Percentiles rank a stretch among this genome's conserved stretches.
Evolutionary conservation across 2,329 filamentous ascomycete species (phyloP).

Genomic region (Mariannaea sp.): DNA sequence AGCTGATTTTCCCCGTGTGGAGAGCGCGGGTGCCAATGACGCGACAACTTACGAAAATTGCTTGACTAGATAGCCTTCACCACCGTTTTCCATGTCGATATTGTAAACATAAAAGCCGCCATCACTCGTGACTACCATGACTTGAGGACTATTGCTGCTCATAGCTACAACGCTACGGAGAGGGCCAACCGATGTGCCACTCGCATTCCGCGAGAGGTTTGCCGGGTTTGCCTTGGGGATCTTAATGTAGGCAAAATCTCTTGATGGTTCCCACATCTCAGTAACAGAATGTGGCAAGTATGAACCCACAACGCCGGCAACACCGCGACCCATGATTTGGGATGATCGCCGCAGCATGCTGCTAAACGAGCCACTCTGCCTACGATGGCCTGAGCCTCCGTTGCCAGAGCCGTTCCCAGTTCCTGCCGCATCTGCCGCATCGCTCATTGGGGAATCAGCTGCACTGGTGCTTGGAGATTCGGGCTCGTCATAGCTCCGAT

Average conservation of each 20-base stretch:
- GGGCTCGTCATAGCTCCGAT: constrained; percentile 55
- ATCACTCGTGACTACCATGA: constrained; percentile 98
- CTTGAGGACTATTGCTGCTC: constrained; percentile 90
- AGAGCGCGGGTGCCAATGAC: not conserved
- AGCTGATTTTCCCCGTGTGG: not conserved
- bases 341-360: constrained; percentile 93
- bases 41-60: constrained; percentile 81
- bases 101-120: constrained; percentile 94
- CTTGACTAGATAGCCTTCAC: constrained; percentile 88
- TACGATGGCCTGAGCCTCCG: constrained; percentile 44
- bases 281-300: constrained; percentile 93
- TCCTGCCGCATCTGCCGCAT: constrained; percentile 48
- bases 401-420: constrained; percentile 36
- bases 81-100: constrained; percentile 91
- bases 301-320: constrained; percentile 86
- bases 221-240: constrained; percentile 66
- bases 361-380: constrained; percentile 78
- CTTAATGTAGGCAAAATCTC: constrained; percentile 97
- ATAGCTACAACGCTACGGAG: constrained; percentile 94
- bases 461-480: constrained; percentile 50
- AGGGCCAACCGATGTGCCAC: constrained; percentile 51
- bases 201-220: constrained; percentile 30
- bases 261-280: constrained; percentile 94
- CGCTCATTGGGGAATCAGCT: constrained; percentile 59
- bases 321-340: constrained; percentile 86